Evolutionary conservation across 176 grass and related monocot genomes (phyloP).

Genomic region (Avena sativa): DNA sequence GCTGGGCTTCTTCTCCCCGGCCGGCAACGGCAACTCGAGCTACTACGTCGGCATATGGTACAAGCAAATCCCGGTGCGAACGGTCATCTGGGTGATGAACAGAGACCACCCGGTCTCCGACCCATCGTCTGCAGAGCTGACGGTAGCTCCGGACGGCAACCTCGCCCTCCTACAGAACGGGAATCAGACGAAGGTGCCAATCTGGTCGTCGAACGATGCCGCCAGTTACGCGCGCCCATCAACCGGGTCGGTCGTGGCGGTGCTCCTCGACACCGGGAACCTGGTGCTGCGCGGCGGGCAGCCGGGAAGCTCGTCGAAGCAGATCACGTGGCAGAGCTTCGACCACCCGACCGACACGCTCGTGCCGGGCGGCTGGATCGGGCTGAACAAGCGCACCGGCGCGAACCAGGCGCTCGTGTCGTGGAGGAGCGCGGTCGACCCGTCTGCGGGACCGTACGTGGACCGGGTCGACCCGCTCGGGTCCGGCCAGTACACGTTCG

Average conservation of each 20-base stretch:
- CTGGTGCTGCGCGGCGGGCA: slow-evolving; percentile 30
- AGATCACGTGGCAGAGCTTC: slow-evolving; percentile 67
- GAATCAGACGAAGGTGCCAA: neutral
- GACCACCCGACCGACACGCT: slow-evolving; percentile 61
- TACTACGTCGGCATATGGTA: slow-evolving; percentile 69
- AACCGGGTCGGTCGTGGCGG: slow-evolving; percentile 30
- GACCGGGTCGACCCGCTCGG: slow-evolving; percentile 49
- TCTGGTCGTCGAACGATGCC: slow-evolving; percentile 53
- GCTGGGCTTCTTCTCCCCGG: slow-evolving; percentile 61
- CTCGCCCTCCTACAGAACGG: slow-evolving; percentile 20
- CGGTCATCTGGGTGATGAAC: slow-evolving; percentile 61
- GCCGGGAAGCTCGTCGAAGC: slow-evolving; percentile 19
- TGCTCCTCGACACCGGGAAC: slow-evolving; percentile 66
- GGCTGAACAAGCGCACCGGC: slow-evolving; percentile 55
- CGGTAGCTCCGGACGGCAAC: slow-evolving; percentile 50
- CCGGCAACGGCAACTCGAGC: slow-evolving; percentile 3
- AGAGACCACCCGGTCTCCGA: slow-evolving; percentile 42
- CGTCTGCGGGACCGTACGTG: slow-evolving; percentile 45
- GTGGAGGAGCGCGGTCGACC: slow-evolving; percentile 55
- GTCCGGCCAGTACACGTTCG: slow-evolving; percentile 42
- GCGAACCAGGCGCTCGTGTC: slow-evolving; percentile 50
- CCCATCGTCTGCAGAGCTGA: slow-evolving; percentile 44
- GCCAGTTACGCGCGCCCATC: slow-evolving; percentile 23
- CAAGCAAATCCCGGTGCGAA: slow-evolving; percentile 41
- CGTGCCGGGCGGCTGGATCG: slow-evolving; percentile 55